Percentiles rank a stretch among this genome's conserved stretches.
These are phyloP conservation scores for Persicaria tinctoria DNA, from an alignment of 148 eudicot genomes.

Conservation along the genomic window DNA sequence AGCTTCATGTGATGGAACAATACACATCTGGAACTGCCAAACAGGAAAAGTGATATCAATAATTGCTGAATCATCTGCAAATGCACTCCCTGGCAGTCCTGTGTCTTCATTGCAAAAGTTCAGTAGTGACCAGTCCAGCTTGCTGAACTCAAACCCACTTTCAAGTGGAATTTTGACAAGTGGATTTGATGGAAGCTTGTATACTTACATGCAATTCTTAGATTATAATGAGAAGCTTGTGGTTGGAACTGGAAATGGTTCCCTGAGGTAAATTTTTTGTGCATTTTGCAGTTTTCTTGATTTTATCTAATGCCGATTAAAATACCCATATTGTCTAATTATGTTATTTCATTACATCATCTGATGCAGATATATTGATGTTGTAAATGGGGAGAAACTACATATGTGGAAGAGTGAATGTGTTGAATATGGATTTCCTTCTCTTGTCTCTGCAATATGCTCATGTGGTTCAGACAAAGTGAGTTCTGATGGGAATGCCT, in stretches of 20 bases:
- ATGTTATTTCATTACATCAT: slow-evolving; percentile 7
- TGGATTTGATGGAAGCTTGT: slow-evolving; percentile 75
- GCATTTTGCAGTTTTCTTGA: neutral
- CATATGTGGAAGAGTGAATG: slow-evolving; percentile 83
- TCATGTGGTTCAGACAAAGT: slow-evolving; percentile 62
- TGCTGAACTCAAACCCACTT: slow-evolving; percentile 62
- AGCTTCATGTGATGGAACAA: slow-evolving; percentile 97
- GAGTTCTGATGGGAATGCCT: slow-evolving; percentile 27
- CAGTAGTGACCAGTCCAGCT: slow-evolving; percentile 57
- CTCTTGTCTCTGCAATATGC: slow-evolving; percentile 82
- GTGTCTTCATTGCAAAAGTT: slow-evolving; percentile 40
- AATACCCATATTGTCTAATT: neutral
- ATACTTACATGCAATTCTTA: slow-evolving; percentile 87
- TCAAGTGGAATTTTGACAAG: slow-evolving; percentile 64
- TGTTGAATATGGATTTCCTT: slow-evolving; percentile 51
- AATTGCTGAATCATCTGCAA: slow-evolving; percentile 60
- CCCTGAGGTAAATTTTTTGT: slow-evolving; percentile 57
- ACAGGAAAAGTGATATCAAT: slow-evolving; percentile 70
- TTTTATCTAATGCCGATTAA: neutral
- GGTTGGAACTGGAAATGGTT: slow-evolving; percentile 90
- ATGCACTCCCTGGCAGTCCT: slow-evolving; percentile 26
- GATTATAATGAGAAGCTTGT: slow-evolving; percentile 54
- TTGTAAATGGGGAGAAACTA: slow-evolving; percentile 67
- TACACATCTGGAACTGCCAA: slow-evolving; percentile 92
- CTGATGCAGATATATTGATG: slow-evolving; percentile 71